Conservation (phyloP, 208 protist species). For the Kentomonas sorsogonicus region DNA sequence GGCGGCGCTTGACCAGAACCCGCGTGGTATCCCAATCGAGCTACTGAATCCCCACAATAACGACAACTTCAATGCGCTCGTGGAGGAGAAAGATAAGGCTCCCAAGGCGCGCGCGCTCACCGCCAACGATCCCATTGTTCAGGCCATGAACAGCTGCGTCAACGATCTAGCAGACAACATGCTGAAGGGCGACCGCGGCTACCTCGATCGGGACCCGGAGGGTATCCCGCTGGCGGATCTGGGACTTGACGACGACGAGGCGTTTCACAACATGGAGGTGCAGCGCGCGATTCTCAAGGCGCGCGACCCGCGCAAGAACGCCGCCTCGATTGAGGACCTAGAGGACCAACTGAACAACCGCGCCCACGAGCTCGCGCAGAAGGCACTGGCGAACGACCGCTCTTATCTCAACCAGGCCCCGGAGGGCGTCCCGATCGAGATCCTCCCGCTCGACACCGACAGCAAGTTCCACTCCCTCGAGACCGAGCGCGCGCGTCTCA, state of each 20-base stretch:
- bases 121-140: slow-evolving; percentile 15
- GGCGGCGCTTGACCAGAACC: slow-evolving; percentile 25
- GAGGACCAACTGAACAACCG: slow-evolving; percentile 61
- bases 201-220: slow-evolving; percentile 61
- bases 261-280: slow-evolving; percentile 58
- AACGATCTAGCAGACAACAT: slow-evolving; percentile 40
- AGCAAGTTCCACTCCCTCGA: slow-evolving; percentile 66
- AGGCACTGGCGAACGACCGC: slow-evolving; percentile 36
- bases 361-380: slow-evolving; percentile 37
- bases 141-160: slow-evolving; percentile 35
- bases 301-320: slow-evolving; percentile 29
- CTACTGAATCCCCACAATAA: slow-evolving; percentile 59
- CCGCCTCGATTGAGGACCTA: slow-evolving; percentile 38
- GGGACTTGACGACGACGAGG: slow-evolving; percentile 48
- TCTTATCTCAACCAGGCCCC: slow-evolving; percentile 52
- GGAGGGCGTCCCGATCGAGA: slow-evolving; percentile 38
- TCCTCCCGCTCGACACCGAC: slow-evolving; percentile 56
- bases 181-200: slow-evolving; percentile 53
- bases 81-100: slow-evolving; percentile 30
- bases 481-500: slow-evolving; percentile 60
- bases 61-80: slow-evolving; percentile 33
- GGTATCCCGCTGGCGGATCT: slow-evolving; percentile 50
- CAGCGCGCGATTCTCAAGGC: slow-evolving; percentile 51
- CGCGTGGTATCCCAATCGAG: slow-evolving; percentile 63
- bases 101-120: slow-evolving; percentile 15